Evolutionary conservation across 257 asterid genomes (phyloP), one percentile per base, ranked within the genome.

Genomic region (Capsicum rhomboideum): DNA sequence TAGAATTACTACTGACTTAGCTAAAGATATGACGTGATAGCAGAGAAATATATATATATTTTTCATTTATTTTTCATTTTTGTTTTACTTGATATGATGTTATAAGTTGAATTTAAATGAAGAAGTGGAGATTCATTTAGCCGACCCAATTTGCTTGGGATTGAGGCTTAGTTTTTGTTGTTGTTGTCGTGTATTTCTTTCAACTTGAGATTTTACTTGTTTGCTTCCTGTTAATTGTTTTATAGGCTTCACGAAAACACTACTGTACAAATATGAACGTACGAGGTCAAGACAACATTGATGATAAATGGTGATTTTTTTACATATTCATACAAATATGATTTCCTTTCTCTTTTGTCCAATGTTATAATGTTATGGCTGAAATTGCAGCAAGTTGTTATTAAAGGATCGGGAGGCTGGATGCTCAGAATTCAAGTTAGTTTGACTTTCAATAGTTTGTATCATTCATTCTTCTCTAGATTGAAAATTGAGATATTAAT

Each of bases 201-300:
- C 42, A 59, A 52, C 54, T 61, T 52, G 69, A 40, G 53, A 63
- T 78, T 49, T 23, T 44, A 64, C 69, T 84, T 78, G 56, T 81
- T 59, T 40, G 54, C 74, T 74, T 42, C 49, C 82, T 84, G 74
- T 69, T 83, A 23, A 80, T 74, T 23, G 50, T 81, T 66, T 89
- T 86, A 58, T 92, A 97, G 99, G 99, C 97, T 77, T 97, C 99
- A 84, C 90, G 98, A 82, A 95, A 87, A 84, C 99, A 92, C 80
- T 97, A 92, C 75, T 97, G 99, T 87, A 97, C 99, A 86, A 97
- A 90, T 82, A 84, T 89, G 52, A 10, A 86, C 80, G 59, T 97
- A 37, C 91, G 94, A 14, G 96, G 97, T 26, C 85, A 54, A 69
- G 97, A 91, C 80, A 92, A 89, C 82, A 89, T 97, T 80, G 98